Evolutionary conservation across 176 grass and related monocot species (phyloP), one percentile per base, ranked within the genome.

Genomic region (Ensete ventricosum): DNA sequence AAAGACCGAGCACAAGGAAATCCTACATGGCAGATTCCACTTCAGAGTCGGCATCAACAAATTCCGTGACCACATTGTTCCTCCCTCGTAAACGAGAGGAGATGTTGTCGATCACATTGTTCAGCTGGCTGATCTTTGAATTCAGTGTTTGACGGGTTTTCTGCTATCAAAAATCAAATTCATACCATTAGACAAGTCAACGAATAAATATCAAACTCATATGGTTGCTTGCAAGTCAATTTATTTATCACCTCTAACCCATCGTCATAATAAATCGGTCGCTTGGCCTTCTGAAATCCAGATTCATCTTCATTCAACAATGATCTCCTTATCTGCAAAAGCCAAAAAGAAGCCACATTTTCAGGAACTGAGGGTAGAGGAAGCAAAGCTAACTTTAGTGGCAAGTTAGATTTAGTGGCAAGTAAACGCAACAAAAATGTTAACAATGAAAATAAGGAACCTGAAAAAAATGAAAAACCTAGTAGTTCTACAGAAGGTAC

Each of bases 91-190:
- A 58, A 11, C 80, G 76, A 62, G 80, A 79, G 3, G 85, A 79
- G 13, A 83, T 81, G 11, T 80, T 87, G 64, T 87, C 85, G 14
- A 87, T 87, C 1, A 77, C 85, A 54, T 54, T 76, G 64, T 87
- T 87, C 70, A 87, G 80, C 64, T 87, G 85, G 23, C 75, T 79
- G 64, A 87, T 87, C 81, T 87, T 87, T 14, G 80, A 73, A 75
- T 87, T 87, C 72, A 87, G 76, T 70, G 71, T 87, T 26, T 79
- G 72, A n/a, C 81, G 63, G 11, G 85, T 87, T 72, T 87, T 83
- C 85, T 87, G 69, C 29, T 70, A 49, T 71, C 43, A 13, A 24
- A 71, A 54, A 49, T 16, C 11, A 78, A 53, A 27, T 23, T 72
- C 24, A 75, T 11, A 25, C 29, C 10, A 65, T 67, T 25, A 50